Evolutionary conservation across 1,284 basidiomycete genomes (phyloP).

Genomic region (Puccinia hordei): DNA sequence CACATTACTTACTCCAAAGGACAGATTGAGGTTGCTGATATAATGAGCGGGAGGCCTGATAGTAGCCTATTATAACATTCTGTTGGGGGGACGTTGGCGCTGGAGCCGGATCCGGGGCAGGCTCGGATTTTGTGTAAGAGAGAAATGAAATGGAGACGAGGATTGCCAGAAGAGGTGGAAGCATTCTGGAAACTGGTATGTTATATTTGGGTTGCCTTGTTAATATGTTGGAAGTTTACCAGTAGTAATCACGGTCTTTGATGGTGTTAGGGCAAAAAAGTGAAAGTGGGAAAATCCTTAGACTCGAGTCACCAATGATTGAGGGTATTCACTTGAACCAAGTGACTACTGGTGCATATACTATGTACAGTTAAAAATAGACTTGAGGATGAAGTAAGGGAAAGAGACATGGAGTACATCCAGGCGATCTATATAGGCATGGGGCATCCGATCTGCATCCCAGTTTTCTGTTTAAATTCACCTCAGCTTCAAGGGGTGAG

Average conservation of each 20-base stretch:
- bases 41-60: background rate
- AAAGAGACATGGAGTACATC: background rate
- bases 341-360: background rate
- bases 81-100: background rate
- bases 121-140: background rate
- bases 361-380: background rate
- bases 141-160: background rate
- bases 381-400: background rate
- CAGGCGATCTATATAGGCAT: slow-evolving; percentile 7
- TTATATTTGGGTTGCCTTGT: background rate
- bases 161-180: background rate
- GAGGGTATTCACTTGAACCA: background rate
- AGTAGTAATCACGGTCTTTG: background rate
- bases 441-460: background rate
- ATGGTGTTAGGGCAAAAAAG: background rate
- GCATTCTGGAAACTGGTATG: slow-evolving; percentile 10
- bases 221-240: background rate
- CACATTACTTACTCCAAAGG: background rate
- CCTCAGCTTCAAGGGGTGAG: background rate
- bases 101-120: background rate
- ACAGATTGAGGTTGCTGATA: background rate
- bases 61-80: background rate
- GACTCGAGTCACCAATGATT: slow-evolving; percentile 7
- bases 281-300: background rate
- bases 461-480: background rate